phyloP scores from a whole-genome alignment of 768 basidiomycete species.

The Phylloporus rhodoxanthus region DNA sequence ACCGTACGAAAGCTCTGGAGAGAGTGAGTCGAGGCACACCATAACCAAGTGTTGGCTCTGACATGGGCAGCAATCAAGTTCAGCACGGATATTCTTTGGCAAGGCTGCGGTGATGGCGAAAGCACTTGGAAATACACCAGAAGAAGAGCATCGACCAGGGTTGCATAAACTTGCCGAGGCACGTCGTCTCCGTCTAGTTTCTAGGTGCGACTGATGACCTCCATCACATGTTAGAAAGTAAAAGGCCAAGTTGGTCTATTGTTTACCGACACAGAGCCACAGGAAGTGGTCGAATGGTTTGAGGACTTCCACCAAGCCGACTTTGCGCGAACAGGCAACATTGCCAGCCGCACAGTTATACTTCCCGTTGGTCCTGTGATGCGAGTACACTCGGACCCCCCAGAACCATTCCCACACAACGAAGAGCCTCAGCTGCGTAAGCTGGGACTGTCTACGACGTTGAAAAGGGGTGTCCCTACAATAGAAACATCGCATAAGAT shows the following conservation, averaged over 20 bases:
- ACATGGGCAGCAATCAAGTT: conserved; percentile 22
- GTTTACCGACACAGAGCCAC: conserved; percentile 85
- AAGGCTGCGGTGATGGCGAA: conserved; percentile 90
- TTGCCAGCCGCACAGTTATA: conserved; percentile 64
- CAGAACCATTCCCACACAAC: conserved; percentile 91
- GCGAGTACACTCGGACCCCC: conserved; percentile 70
- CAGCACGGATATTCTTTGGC: conserved; percentile 88
- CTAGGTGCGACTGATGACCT: conserved; percentile 5
- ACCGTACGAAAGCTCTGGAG: conserved; percentile 92
- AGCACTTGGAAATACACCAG: conserved; percentile 81
- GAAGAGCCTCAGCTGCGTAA: conserved; percentile 96
- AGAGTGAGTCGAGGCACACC: conserved; percentile 48
- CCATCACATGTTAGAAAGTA: conserved; percentile 58
- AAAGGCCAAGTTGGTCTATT: conserved; percentile 92
- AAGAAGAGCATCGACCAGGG: conserved; percentile 79
- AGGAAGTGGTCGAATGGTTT: conserved; percentile 94
- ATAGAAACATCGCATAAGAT: conserved; percentile 74
- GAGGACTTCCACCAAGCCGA: conserved; percentile 82
- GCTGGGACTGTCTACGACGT: conserved; percentile 77
- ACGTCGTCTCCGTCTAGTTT: conserved; percentile 29
- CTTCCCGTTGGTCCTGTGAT: conserved; percentile 84
- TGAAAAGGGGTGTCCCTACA: conserved; percentile 86
- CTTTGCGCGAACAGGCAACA: conserved; percentile 85
- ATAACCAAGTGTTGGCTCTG: conserved; percentile 2
- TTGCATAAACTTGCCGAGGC: conserved; percentile 77